Percentiles rank a stretch among this genome's conserved stretches.
Conservation (phyloP, 2,329 filamentous ascomycete species). For the Zasmidium cellare region DNA sequence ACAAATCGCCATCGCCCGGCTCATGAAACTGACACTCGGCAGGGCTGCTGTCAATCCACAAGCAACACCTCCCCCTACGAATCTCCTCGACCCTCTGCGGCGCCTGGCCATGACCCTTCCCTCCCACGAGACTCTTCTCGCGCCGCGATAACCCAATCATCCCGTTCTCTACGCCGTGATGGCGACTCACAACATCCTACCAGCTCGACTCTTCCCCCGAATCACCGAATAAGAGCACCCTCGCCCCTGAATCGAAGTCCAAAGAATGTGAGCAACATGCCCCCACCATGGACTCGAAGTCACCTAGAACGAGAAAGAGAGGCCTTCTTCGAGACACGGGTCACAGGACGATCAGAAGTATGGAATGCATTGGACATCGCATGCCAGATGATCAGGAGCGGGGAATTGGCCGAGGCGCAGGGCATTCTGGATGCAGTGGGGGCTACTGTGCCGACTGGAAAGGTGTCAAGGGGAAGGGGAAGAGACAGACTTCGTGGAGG, state of each 20-base stretch:
- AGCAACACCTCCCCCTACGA: neutral
- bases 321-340: slow-evolving; percentile 89
- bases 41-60: slow-evolving; percentile 10
- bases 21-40: neutral
- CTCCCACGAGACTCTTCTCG: neutral
- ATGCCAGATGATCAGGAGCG: slow-evolving; percentile 64
- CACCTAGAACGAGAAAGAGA: slow-evolving; percentile 69
- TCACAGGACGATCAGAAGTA: slow-evolving; percentile 73
- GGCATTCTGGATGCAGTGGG: slow-evolving; percentile 76
- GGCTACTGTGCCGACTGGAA: slow-evolving; percentile 46
- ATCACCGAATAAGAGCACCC: slow-evolving; percentile 29
- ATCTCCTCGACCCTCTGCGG: neutral
- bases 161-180: neutral
- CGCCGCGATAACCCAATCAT: neutral
- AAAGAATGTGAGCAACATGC: slow-evolving; percentile 19
- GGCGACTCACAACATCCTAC: neutral
- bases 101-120: neutral
- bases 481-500: slow-evolving; percentile 27
- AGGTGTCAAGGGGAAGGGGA: slow-evolving; percentile 25
- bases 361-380: slow-evolving; percentile 75
- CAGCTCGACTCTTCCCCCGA: slow-evolving; percentile 15
- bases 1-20: too few species aligned
- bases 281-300: slow-evolving; percentile 64
- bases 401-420: slow-evolving; percentile 61
- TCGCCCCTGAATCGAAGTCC: slow-evolving; percentile 22